Conservation (phyloP, 208 protist genomes). For the Entamoeba moshkovskii region DNA sequence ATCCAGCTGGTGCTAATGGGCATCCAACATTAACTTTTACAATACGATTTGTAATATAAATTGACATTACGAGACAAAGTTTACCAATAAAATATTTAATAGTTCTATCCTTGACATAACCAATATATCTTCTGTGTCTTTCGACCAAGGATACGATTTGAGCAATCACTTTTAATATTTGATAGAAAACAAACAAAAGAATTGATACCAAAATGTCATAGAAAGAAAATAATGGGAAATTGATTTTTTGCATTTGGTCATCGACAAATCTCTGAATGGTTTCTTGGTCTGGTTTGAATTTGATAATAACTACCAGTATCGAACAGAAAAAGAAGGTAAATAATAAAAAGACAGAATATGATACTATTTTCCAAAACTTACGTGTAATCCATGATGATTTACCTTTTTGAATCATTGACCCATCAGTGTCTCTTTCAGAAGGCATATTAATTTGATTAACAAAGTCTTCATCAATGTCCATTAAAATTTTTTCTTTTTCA, state of each 20-base stretch:
- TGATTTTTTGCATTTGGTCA: background rate
- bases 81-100: background rate
- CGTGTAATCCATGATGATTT: background rate
- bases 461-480: background rate
- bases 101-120: background rate
- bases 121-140: background rate
- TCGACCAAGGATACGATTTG: background rate
- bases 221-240: background rate
- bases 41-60: background rate
- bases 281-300: background rate
- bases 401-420: background rate
- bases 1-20: background rate
- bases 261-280: background rate
- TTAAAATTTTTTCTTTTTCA: background rate
- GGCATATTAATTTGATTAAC: background rate
- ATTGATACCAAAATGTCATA: constrained; percentile 1
- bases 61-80: background rate
- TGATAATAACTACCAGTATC: background rate
- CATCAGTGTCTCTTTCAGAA: background rate
- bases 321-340: background rate
- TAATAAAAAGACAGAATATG: background rate
- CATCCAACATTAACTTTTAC: background rate
- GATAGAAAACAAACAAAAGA: background rate
- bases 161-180: background rate
- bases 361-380: background rate